phyloP scores from a whole-genome alignment of 2,329 filamentous ascomycete genomes.

The Endoconidiophora laricicola region DNA sequence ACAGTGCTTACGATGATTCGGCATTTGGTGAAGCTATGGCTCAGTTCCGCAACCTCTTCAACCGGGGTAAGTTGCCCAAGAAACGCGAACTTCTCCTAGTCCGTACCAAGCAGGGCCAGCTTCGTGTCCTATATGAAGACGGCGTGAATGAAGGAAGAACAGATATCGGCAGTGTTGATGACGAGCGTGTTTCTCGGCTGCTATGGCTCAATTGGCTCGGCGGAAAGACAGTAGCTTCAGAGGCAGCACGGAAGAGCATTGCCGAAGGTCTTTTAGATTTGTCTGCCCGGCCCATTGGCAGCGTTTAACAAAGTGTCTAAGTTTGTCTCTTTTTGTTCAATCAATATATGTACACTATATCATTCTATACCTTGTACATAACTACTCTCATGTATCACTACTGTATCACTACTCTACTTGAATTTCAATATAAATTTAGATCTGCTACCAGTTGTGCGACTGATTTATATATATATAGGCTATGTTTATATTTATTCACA shows the following conservation, averaged over 20 bases:
- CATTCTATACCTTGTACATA: no score
- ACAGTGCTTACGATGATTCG: constrained; percentile 46
- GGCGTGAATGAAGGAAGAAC: constrained; percentile 30
- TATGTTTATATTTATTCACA: no score
- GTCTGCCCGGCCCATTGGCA: constrained; percentile 75
- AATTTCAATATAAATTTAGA: constrained; percentile 16
- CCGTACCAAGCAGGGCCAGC: constrained; percentile 45
- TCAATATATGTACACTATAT: no score
- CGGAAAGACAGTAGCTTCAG: constrained; percentile 73
- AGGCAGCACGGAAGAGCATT: constrained; percentile 62
- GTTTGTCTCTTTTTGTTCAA: constrained; percentile 39
- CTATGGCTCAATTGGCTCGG: constrained; percentile 85
- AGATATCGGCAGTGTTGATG: constrained; percentile 52
- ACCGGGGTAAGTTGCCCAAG: constrained; percentile 65
- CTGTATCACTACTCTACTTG: constrained; percentile 1
- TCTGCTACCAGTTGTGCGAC: not conserved
- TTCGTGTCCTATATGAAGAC: constrained; percentile 52
- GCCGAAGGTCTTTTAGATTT: constrained; percentile 78
- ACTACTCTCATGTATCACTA: constrained; percentile 26
- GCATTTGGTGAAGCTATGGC: constrained; percentile 58
- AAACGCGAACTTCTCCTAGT: constrained; percentile 59
- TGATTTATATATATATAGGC: not conserved
- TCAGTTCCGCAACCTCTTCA: constrained; percentile 69
- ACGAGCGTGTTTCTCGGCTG: constrained; percentile 65
- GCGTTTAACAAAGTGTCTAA: constrained; percentile 33